phyloP scores from a whole-genome alignment of 2,329 filamentous ascomycete genomes.

The Stachybotrys chlorohalonatus region DNA sequence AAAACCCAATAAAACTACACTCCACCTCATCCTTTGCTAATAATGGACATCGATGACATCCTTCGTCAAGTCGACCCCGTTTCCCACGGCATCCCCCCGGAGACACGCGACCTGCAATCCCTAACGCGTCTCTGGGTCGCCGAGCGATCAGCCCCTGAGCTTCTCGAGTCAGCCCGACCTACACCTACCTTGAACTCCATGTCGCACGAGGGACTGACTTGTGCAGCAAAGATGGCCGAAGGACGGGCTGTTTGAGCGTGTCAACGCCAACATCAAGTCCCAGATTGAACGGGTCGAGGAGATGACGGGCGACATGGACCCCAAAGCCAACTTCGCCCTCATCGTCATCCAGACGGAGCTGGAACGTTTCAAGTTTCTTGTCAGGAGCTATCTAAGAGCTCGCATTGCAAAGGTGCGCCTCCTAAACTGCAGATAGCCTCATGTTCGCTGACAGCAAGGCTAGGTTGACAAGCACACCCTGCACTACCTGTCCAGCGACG shows the following conservation, averaged over 20 bases:
- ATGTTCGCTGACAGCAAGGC: neutral
- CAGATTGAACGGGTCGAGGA: slow-evolving; percentile 67
- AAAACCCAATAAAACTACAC: neutral
- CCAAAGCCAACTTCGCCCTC: slow-evolving; percentile 83
- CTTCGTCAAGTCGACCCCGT: slow-evolving; percentile 62
- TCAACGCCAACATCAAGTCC: slow-evolving; percentile 61
- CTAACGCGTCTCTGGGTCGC: slow-evolving; percentile 90
- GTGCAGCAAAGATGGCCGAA: slow-evolving; percentile 47
- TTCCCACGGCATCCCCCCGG: slow-evolving; percentile 42
- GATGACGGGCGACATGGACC: slow-evolving; percentile 77
- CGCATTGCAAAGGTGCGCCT: slow-evolving; percentile 71
- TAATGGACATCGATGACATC: slow-evolving; percentile 75
- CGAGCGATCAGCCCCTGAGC: slow-evolving; percentile 79
- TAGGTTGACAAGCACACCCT: slow-evolving; percentile 71
- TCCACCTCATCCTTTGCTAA: neutral
- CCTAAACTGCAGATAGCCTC: neutral
- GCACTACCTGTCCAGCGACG: slow-evolving; percentile 56
- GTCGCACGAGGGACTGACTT: neutral
- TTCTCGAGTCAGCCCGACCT: slow-evolving; percentile 57
- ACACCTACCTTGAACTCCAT: neutral
- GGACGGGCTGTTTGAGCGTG: slow-evolving; percentile 68
- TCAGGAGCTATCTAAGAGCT: slow-evolving; percentile 72
- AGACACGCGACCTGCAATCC: slow-evolving; percentile 72
- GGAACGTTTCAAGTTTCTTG: slow-evolving; percentile 84
- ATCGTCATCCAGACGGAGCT: slow-evolving; percentile 96